Conservation (phyloP, 441 rosid species). For the Eruca vesicaria region DNA sequence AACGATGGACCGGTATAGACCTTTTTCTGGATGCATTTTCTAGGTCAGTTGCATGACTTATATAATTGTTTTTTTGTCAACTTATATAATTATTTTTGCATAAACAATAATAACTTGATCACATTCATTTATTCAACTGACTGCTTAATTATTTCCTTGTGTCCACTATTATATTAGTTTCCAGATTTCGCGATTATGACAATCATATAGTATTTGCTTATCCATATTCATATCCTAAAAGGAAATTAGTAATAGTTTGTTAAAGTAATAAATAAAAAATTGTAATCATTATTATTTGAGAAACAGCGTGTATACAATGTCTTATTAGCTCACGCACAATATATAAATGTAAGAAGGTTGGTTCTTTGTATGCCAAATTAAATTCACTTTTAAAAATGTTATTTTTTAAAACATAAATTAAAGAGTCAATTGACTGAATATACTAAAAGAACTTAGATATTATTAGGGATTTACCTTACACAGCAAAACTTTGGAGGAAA, state of each 20-base stretch:
- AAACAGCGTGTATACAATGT: constrained; percentile 1
- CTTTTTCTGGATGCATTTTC: constrained; percentile 1
- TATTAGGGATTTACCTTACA: too few relatives aligned
- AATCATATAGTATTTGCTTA: constrained; percentile 17
- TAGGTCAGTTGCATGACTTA: constrained; percentile 13
- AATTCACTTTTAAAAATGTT: too few relatives aligned
- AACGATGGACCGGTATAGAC: background rate
- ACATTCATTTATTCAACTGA: constrained; percentile 4
- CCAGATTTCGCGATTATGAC: constrained; percentile 14
- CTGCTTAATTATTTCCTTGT: constrained; percentile 23
- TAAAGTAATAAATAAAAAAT: background rate
- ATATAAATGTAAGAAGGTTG: too few relatives aligned
- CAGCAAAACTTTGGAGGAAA: too few relatives aligned
- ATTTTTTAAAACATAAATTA: too few relatives aligned
- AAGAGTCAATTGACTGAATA: too few relatives aligned
- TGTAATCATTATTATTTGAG: background rate
- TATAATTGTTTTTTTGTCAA: background rate
- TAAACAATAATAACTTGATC: background rate
- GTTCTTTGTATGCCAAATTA: too few relatives aligned
- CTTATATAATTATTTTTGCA: too few relatives aligned
- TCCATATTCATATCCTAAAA: background rate
- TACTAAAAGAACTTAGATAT: too few relatives aligned
- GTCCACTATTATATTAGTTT: constrained; percentile 12
- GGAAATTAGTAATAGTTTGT: background rate
- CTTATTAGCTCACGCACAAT: background rate